A percentile compares a stretch with the other conserved stretches of the same genome.
These are phyloP conservation scores for Chenopodium suecicum DNA, from an alignment of 148 eudicot genomes.

Conservation along the genomic window DNA sequence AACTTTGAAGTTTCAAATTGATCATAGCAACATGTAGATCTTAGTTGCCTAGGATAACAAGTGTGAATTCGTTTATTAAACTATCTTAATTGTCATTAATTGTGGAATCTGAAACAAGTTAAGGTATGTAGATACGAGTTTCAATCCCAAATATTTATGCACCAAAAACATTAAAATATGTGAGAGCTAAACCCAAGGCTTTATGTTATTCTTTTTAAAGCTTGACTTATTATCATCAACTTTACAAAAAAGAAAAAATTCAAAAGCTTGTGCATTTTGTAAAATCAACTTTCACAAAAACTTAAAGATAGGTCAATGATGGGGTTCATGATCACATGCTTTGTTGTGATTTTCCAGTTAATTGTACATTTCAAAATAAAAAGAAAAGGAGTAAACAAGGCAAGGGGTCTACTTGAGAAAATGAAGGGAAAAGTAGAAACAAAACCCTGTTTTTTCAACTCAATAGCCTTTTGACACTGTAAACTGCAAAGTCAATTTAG, in stretches of 20 bases:
- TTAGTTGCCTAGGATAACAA: no score
- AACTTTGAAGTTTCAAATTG: neutral
- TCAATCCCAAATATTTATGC: no score
- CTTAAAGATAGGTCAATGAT: constrained; percentile 8
- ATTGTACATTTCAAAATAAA: neutral
- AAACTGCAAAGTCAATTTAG: constrained; percentile 20
- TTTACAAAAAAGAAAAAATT: neutral
- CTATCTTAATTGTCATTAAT: no score
- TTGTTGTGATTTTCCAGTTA: neutral
- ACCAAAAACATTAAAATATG: no score
- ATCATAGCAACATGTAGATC: no score
- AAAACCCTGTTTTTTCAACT: constrained; percentile 9
- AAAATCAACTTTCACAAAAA: neutral
- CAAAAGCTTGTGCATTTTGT: no score
- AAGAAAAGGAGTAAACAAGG: neutral
- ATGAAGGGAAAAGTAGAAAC: constrained; percentile 21
- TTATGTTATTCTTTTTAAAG: no score
- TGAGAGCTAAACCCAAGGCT: no score
- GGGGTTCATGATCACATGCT: constrained; percentile 1
- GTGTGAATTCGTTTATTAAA: no score
- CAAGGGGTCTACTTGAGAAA: constrained; percentile 10
- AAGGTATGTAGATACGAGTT: no score
- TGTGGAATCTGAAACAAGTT: no score
- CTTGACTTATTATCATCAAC: neutral
- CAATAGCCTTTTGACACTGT: constrained; percentile 22